Conservation (phyloP, 1,284 basidiomycete genomes). For the Melampsora allii-populina region DNA sequence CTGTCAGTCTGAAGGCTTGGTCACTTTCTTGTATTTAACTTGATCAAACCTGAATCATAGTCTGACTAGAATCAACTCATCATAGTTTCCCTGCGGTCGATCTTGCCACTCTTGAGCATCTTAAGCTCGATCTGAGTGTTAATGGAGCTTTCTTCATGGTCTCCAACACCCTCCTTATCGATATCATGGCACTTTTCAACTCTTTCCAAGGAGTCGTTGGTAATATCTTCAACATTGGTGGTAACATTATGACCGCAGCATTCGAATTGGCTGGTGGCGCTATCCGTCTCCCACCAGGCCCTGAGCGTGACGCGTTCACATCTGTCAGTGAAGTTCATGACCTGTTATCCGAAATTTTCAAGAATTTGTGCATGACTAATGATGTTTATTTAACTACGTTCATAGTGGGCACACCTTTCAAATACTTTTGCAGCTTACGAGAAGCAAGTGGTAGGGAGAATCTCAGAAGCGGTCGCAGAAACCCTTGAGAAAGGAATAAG, state of each 20-base stretch:
- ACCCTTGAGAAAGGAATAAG: conserved; percentile 19
- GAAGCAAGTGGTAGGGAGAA: conserved; percentile 11
- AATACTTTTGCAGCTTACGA: conserved; percentile 14
- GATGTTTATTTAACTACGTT: neutral
- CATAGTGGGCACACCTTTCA: conserved; percentile 30
- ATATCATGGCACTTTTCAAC: conserved; percentile 27
- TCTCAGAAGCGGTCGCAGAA: conserved; percentile 10
- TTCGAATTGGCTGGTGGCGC: neutral
- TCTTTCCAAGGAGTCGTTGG: conserved; percentile 2
- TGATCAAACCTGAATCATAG: neutral
- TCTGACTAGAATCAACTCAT: neutral
- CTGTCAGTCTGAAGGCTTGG: conserved; percentile 13
- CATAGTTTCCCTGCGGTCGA: conserved; percentile 32
- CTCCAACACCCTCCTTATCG: conserved; percentile 20
- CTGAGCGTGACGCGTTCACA: conserved; percentile 23
- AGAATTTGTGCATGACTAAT: neutral
- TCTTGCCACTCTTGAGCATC: conserved; percentile 6
- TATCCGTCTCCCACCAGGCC: conserved; percentile 7
- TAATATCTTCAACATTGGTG: conserved; percentile 24
- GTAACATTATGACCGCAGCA: conserved; percentile 14
- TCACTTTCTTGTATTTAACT: neutral
- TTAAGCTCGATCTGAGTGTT: conserved; percentile 32
- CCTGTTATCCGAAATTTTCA: neutral
- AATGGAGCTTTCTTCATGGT: conserved; percentile 41
- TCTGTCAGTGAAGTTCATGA: conserved; percentile 2